Base-by-base conservation (phyloP, 768 basidiomycete genomes). In the Ramaria sp. region DNA sequence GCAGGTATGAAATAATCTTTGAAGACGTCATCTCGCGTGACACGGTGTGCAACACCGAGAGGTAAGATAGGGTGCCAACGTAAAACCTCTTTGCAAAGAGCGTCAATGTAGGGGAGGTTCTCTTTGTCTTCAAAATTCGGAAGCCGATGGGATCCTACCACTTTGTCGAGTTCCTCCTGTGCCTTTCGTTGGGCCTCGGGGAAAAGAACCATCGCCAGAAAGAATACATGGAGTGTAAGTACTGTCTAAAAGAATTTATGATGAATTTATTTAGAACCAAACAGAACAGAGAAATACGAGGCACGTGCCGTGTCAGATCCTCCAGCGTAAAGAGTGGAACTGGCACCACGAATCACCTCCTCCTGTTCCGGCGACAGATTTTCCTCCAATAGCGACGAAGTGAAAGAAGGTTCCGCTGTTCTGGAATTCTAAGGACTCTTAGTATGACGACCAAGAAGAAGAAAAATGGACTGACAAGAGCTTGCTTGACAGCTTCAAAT, bases 261-360 rank as follows among this genome's bases (percentile, higher is more conserved):
- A 12, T 20, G 5, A 24, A 13, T 12, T 22, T n/a, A 12, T 7
- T 8, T 7, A n/a, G 12, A 18, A 3, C 6, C 9, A 24, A 10
- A 2, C 16, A 8, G 13, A n/a, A 13, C 32, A 9, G 8, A 34
- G 32, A 34, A 34, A 2, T 28, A 30, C 16, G n/a, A 24, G 13
- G 5, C 32, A 45, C 34, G 3, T n/a, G 72, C 73, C 36, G 72
- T 74, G 57, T 72, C 73, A 3, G 71, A 67, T 1, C 73, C 73
- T 45, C 72, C 71, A 30, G 66, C 69, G 13, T 34, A 34, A 13
- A 34, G 32, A 34, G 32, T 1, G 7, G 32, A 34, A 9, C 32
- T 13, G 8, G 32, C 7, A 13, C 3, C 8, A 34, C 32, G 32
- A 34, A 34, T 34, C 2, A 34, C 3, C 9, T 34, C 32, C 13